Evolutionary conservation across 306 rosid species (phyloP).

Genomic region (Trichosanthes truncata): DNA sequence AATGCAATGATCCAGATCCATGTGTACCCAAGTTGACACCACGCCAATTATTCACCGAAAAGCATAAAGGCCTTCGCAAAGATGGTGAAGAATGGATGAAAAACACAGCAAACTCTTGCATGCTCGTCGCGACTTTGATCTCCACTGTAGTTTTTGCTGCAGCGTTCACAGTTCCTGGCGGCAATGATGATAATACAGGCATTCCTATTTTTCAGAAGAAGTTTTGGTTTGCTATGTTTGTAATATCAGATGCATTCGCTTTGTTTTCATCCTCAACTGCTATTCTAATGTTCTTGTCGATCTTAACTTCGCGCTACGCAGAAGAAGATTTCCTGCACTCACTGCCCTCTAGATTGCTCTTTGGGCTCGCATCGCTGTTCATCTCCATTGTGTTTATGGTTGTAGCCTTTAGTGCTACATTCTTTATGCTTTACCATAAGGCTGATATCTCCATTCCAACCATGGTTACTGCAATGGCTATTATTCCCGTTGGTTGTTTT

Average conservation of each 20-base stretch:
- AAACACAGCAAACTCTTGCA: conserved; percentile 4
- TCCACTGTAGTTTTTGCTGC: background rate
- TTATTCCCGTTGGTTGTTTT: conserved; percentile 2
- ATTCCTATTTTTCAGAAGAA: background rate
- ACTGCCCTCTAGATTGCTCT: background rate
- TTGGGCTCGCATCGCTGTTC: background rate
- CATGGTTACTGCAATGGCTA: background rate
- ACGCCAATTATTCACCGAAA: background rate
- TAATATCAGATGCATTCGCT: background rate
- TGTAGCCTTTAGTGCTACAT: background rate
- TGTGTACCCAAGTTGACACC: background rate
- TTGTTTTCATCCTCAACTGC: background rate
- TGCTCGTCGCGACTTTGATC: background rate
- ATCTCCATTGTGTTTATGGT: conserved; percentile 2
- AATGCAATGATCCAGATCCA: background rate
- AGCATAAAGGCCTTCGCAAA: background rate
- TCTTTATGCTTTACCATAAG: background rate
- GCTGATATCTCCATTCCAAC: background rate
- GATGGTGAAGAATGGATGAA: background rate
- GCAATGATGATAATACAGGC: background rate
- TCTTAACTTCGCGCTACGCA: conserved; percentile 3
- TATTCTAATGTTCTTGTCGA: background rate
- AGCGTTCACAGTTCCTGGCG: conserved; percentile 1
- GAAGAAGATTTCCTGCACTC: conserved; percentile 5
- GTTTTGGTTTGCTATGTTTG: background rate